phyloP scores from a whole-genome alignment of 2,329 filamentous ascomycete genomes.

The Venturia effusa region DNA sequence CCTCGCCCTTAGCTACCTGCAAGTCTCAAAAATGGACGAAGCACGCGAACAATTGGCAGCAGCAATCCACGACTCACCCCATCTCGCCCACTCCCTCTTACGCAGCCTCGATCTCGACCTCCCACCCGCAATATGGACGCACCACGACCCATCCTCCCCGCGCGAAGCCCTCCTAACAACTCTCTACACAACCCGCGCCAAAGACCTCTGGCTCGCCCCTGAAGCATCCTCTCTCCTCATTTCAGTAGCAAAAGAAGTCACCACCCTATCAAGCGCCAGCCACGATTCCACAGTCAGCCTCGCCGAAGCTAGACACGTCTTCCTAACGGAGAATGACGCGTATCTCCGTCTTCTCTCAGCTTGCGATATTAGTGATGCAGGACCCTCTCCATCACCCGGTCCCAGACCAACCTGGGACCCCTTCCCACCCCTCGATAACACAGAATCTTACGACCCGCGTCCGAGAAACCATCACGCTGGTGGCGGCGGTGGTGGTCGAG shows the following conservation, averaged over 20 bases:
- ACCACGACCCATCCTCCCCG: slow-evolving; percentile 26
- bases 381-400: background rate
- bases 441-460: background rate
- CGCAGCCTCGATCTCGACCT: slow-evolving; percentile 69
- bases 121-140: slow-evolving; percentile 54
- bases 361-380: background rate
- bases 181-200: slow-evolving; percentile 65
- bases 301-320: slow-evolving; percentile 61
- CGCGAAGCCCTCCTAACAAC: slow-evolving; percentile 57
- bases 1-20: slow-evolving; percentile 62
- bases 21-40: slow-evolving; percentile 49
- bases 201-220: slow-evolving; percentile 77
- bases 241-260: slow-evolving; percentile 47
- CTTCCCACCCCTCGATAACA: slow-evolving; percentile 5
- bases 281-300: slow-evolving; percentile 25
- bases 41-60: slow-evolving; percentile 54
- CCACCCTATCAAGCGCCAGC: slow-evolving; percentile 22
- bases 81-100: slow-evolving; percentile 73
- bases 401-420: slow-evolving; percentile 1
- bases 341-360: slow-evolving; percentile 4
- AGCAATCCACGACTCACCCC: slow-evolving; percentile 67
- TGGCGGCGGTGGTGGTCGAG: background rate
- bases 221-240: slow-evolving; percentile 58
- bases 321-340: slow-evolving; percentile 55
- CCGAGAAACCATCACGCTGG: background rate